Evolutionary conservation across 352 stramenopile species (phyloP).

Genomic region (Phytophthora fragariae): DNA sequence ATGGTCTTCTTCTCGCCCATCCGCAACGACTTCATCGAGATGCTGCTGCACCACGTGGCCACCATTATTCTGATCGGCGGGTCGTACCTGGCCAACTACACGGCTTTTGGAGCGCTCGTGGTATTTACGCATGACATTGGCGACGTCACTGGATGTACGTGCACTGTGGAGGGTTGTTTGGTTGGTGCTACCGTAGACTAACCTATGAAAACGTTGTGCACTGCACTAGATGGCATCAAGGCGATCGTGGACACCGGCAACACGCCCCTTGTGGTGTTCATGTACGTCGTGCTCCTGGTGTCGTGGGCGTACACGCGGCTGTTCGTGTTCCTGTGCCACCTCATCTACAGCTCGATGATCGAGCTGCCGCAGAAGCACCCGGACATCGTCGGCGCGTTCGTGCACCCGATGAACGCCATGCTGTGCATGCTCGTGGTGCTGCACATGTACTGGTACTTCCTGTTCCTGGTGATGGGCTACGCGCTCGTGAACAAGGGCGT

Average conservation of each 20-base stretch:
- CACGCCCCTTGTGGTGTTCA: slow-evolving; percentile 37
- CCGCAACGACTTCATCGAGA: slow-evolving; percentile 68
- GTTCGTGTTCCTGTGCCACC: slow-evolving; percentile 50
- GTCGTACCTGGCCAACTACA: slow-evolving; percentile 60
- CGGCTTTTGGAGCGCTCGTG: slow-evolving; percentile 49
- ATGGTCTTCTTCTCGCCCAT: slow-evolving; percentile 66
- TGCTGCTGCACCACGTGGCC: slow-evolving; percentile 62
- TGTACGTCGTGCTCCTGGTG: slow-evolving; percentile 46
- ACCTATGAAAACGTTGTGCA: slow-evolving; percentile 9
- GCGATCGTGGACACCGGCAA: slow-evolving; percentile 60
- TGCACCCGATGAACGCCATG: slow-evolving; percentile 46
- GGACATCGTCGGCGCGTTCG: slow-evolving; percentile 33
- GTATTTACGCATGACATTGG: slow-evolving; percentile 64
- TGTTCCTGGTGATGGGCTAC: slow-evolving; percentile 63
- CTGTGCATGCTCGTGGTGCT: slow-evolving; percentile 52
- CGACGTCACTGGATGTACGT: slow-evolving; percentile 63
- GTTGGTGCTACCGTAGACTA: slow-evolving; percentile 10
- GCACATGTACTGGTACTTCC: slow-evolving; percentile 58
- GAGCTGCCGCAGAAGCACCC: slow-evolving; percentile 36
- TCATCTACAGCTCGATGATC: slow-evolving; percentile 40
- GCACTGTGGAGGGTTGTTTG: not conserved
- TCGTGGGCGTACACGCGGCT: slow-evolving; percentile 58
- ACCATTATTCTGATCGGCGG: slow-evolving; percentile 64
- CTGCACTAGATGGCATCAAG: slow-evolving; percentile 67
- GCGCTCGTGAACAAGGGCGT: slow-evolving; percentile 47